Evolutionary conservation across 1,284 basidiomycete species (phyloP).

Genomic region (Fomitopsis betulina): DNA sequence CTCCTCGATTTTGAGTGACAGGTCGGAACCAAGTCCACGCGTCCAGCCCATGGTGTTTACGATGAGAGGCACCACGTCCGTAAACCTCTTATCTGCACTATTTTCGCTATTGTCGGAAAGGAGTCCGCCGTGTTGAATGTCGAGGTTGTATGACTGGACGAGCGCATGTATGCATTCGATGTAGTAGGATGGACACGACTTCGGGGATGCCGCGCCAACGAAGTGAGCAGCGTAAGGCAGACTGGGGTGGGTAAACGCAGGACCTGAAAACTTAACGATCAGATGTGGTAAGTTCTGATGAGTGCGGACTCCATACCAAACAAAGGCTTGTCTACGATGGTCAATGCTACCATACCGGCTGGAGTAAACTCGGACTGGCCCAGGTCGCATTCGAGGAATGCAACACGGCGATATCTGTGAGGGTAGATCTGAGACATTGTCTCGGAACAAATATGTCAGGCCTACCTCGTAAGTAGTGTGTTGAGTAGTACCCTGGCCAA

Average conservation of each 20-base stretch:
- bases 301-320: conserved; percentile 52
- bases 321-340: conserved; percentile 61
- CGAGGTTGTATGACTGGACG: conserved; percentile 66
- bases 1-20: conserved; percentile 68
- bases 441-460: neutral
- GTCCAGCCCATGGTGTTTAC: conserved; percentile 98
- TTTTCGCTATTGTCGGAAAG: conserved; percentile 20
- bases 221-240: conserved; percentile 78
- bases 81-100: conserved; percentile 35
- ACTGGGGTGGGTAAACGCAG: conserved; percentile 79
- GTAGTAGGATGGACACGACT: conserved; percentile 79
- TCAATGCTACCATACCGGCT: conserved; percentile 81
- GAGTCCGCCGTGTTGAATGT: conserved; percentile 52
- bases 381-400: conserved; percentile 88
- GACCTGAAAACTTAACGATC: conserved; percentile 45
- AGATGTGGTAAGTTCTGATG: neutral
- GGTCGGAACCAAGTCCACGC: conserved; percentile 88
- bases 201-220: conserved; percentile 77
- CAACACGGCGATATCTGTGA: conserved; percentile 66
- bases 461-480: conserved; percentile 52
- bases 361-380: conserved; percentile 95
- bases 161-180: conserved; percentile 66
- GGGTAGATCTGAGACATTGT: neutral
- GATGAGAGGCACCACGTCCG: conserved; percentile 73
- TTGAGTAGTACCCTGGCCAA: conserved; percentile 80